Conservation (phyloP, 805 yeast genomes). For the Metschnikowia chrysomelidarum region DNA sequence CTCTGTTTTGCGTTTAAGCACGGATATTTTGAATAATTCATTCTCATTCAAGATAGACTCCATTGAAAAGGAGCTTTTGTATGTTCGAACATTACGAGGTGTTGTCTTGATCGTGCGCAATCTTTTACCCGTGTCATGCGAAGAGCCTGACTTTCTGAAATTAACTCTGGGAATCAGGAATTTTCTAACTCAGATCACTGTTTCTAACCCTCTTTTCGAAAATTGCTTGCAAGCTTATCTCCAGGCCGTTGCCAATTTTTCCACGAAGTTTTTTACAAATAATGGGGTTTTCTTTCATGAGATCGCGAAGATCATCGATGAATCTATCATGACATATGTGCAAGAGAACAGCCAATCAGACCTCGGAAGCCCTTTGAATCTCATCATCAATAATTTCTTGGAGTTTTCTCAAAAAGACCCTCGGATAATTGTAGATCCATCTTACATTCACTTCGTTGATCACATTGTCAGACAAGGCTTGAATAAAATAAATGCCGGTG, state of each 20-base stretch:
- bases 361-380: slow-evolving; percentile 10
- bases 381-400: slow-evolving; percentile 6
- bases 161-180: slow-evolving; percentile 11
- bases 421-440: neutral
- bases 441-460: slow-evolving; percentile 5
- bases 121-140: slow-evolving; percentile 30
- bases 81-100: slow-evolving; percentile 45
- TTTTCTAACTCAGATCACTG: slow-evolving; percentile 4
- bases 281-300: slow-evolving; percentile 2
- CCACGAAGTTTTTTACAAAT: slow-evolving; percentile 2
- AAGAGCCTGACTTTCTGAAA: slow-evolving; percentile 6
- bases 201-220: slow-evolving; percentile 2
- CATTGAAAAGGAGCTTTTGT: slow-evolving; percentile 2
- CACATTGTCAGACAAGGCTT: slow-evolving; percentile 7
- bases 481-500: neutral
- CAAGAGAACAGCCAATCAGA: neutral
- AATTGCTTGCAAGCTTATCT: slow-evolving; percentile 13
- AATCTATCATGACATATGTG: slow-evolving; percentile 2
- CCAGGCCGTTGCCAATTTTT: slow-evolving; percentile 16
- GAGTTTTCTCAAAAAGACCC: too few species aligned
- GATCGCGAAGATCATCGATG: slow-evolving; percentile 7
- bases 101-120: slow-evolving; percentile 49
- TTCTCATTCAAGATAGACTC: neutral
- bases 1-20: slow-evolving; percentile 1
- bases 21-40: slow-evolving; percentile 1